Conservation (phyloP, 129 eudicot species). For the Pittosporum tobira region DNA sequence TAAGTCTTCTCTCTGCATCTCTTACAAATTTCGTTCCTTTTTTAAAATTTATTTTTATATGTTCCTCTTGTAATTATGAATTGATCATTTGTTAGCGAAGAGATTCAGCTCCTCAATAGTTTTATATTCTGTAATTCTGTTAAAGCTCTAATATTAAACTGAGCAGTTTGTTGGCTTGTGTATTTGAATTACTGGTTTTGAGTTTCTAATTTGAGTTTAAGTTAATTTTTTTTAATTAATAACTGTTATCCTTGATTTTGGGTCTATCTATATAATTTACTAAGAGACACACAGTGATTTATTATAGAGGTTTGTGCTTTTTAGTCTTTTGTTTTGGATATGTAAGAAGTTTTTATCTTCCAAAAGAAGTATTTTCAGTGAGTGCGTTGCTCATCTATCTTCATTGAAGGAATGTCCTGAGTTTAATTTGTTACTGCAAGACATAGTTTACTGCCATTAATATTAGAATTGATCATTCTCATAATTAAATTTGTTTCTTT, state of each 20-base stretch:
- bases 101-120: background rate
- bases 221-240: background rate
- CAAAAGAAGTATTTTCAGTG: background rate
- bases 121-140: background rate
- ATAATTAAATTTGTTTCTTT: background rate
- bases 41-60: conserved; percentile 4
- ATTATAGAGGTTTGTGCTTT: conserved; percentile 1
- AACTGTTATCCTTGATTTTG: background rate
- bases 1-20: conserved; percentile 23
- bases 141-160: background rate
- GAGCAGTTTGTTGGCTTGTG: background rate
- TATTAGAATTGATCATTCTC: conserved; percentile 1
- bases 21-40: background rate
- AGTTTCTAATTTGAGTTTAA: no score
- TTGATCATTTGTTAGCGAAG: background rate
- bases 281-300: conserved; percentile 1
- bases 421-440: background rate
- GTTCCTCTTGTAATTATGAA: background rate
- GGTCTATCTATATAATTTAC: background rate
- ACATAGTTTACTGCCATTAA: background rate
- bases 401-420: background rate
- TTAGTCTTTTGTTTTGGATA: background rate
- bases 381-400: background rate
- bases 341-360: background rate
- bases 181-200: background rate